phyloP scores from a whole-genome alignment of 1,139 yeast species.

The Kurtzmaniella natalensis region DNA sequence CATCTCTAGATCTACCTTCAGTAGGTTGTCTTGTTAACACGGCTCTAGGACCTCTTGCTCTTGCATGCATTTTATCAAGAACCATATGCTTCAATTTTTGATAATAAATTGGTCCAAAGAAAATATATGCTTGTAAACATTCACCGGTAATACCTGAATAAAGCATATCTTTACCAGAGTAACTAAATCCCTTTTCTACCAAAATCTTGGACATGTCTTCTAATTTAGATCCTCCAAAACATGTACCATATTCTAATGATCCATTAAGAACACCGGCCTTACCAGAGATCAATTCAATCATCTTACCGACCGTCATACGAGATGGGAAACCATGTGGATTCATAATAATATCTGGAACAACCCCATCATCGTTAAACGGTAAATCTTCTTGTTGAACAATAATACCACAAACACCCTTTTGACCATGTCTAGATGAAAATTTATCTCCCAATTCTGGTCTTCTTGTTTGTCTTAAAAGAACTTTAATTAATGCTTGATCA shows the following conservation, averaged over 20 bases:
- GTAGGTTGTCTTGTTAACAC: conserved; percentile 98
- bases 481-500: conserved; percentile 92
- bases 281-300: conserved; percentile 94
- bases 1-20: conserved; percentile 98
- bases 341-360: conserved; percentile 93
- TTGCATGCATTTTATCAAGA: conserved; percentile 97
- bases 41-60: conserved; percentile 99
- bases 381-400: conserved; percentile 94
- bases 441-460: conserved; percentile 98
- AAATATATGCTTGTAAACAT: conserved; percentile 92
- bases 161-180: conserved; percentile 96
- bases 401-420: conserved; percentile 98
- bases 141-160: conserved; percentile 99
- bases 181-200: conserved; percentile 87
- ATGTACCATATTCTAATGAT: conserved; percentile 89
- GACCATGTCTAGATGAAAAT: conserved; percentile 96
- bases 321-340: conserved; percentile 99
- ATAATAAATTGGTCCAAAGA: conserved; percentile 97
- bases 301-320: conserved; percentile 99
- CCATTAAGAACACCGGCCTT: conserved; percentile 97
- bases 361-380: conserved; percentile 90
- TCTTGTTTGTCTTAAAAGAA: conserved; percentile 88
- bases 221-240: conserved; percentile 94
- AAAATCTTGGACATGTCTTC: conserved; percentile 94
- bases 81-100: conserved; percentile 99